Evolutionary conservation across 108 stramenopile genomes (phyloP), one percentile per base, ranked within the genome.

Genomic region (Nannochloropsis granulata): DNA sequence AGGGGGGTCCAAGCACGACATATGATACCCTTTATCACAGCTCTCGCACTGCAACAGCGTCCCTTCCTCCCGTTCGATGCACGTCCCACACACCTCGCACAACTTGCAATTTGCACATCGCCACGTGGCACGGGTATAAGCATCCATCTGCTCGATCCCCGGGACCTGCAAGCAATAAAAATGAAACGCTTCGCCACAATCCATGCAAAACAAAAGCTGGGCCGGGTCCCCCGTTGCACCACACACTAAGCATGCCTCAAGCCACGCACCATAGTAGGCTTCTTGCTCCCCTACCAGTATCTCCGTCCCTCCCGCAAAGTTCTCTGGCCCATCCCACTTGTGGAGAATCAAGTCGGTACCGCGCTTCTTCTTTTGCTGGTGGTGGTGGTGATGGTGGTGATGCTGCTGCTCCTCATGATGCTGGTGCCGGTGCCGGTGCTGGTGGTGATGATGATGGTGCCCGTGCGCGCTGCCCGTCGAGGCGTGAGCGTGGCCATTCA

Each of bases 131-230:
- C 91, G 92, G 13, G 93, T 89, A 43, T 87, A 84, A 16, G 24
- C 45, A 80, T 91, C 89, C 93, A 94, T 94, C 82, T 90, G 89
- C n/a, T 71, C n/a, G 79, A 89, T 89, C 43, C 93, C 89, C 13
- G 94, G 94, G 12, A 93, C 93, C 34, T 90, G 90, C 78, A 89
- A 91, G 91, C 95, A 96, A 82, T 93, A 94, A 24, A 90, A 87
- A 86, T 96, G 95, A 81, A 92, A 93, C 19, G 92, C 92, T 90
- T 96, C 95, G 42, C 95, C 95, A 84, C 95, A 96, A 86, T 96
- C 94, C 14, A 92, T 90, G 82, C 95, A 96, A 82, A 93, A 95
- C 13, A 95, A 85, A 90, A 95, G 91, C 45, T 23, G 23, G 2
- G 23, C 13, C 19, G 56, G 56, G 56, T 71, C 56, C n/a, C 56